Evolutionary conservation across 768 basidiomycete species (phyloP).

Genomic region (Amyloporia xantha): DNA sequence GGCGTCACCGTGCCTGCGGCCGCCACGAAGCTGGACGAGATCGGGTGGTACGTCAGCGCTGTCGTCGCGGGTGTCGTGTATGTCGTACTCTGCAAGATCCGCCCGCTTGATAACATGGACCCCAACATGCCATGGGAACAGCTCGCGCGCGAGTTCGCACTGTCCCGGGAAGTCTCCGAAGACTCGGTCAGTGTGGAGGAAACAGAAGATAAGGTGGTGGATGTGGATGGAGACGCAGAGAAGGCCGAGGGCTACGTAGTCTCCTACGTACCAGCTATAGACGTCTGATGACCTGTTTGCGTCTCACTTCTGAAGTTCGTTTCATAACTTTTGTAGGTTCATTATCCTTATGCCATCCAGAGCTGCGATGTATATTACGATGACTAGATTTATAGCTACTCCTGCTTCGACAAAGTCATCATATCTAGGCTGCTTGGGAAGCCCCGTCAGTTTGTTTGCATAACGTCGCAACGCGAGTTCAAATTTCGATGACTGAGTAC

Average conservation of each 20-base stretch:
- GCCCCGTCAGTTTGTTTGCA: too few relatives aligned
- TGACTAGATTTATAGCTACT: too few relatives aligned
- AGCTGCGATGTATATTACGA: too few relatives aligned
- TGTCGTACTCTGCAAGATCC: conserved; percentile 7
- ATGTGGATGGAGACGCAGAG: conserved; percentile 1
- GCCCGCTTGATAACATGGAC: conserved; percentile 10
- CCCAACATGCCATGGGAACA: conserved; percentile 7
- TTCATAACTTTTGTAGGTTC: too few relatives aligned
- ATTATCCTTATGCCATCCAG: too few relatives aligned
- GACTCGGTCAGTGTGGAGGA: background rate
- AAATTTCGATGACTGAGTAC: too few relatives aligned
- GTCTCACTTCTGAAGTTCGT: too few relatives aligned
- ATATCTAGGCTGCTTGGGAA: too few relatives aligned
- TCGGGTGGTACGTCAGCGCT: conserved; percentile 15
- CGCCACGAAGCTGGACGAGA: conserved; percentile 9
- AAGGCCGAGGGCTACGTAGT: background rate
- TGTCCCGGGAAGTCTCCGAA: background rate
- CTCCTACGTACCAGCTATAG: background rate
- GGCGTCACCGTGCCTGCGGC: conserved; percentile 9
- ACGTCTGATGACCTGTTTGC: background rate
- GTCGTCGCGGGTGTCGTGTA: conserved; percentile 11
- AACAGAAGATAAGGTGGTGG: background rate
- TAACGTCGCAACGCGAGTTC: too few relatives aligned
- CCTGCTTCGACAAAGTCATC: too few relatives aligned
- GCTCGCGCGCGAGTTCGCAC: conserved; percentile 8